These are phyloP conservation scores for Magnaporthiopsis poae DNA, from an alignment of 2,329 filamentous ascomycete genomes.

Conservation along the genomic window DNA sequence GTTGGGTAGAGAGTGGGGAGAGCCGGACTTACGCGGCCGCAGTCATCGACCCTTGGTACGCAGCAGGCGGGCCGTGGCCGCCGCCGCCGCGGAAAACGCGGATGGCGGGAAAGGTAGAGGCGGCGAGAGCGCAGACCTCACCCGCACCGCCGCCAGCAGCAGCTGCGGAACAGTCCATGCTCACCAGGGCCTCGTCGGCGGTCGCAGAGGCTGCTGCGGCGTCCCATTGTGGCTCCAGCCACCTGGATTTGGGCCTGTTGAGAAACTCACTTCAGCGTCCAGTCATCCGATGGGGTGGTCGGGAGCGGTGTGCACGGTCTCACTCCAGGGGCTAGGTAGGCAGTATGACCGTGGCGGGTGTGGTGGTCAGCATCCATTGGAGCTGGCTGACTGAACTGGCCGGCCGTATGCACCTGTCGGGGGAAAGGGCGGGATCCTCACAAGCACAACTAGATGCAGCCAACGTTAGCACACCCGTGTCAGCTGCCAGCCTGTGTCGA, in stretches of 20 bases:
- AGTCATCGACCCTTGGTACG: slow-evolving; percentile 15
- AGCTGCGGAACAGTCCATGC: slow-evolving; percentile 16
- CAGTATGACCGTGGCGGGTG: not conserved
- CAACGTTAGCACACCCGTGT: not conserved
- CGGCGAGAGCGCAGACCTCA: slow-evolving; percentile 12
- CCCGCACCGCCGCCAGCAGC: not conserved
- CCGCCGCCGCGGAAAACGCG: slow-evolving; percentile 14
- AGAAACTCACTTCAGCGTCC: not conserved
- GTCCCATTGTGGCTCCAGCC: slow-evolving; percentile 6
- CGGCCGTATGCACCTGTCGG: not conserved
- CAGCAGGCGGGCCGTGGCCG: slow-evolving; percentile 7
- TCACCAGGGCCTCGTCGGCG: slow-evolving; percentile 12
- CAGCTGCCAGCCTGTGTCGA: not conserved
- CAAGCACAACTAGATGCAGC: slow-evolving; percentile 1
- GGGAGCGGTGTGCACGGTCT: not conserved
- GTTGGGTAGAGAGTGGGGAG: not conserved
- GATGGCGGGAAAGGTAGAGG: slow-evolving; percentile 14
- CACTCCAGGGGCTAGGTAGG: slow-evolving; percentile 4
- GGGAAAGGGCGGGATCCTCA: not conserved
- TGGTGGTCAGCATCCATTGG: not conserved
- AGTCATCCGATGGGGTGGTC: not conserved
- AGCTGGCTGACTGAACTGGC: no score
- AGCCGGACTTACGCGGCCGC: slow-evolving; percentile 14
- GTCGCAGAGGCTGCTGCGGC: slow-evolving; percentile 3
- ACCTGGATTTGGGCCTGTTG: not conserved